These are phyloP conservation scores for Heritiera littoralis DNA, from an alignment of 345 rosid species.

Conservation along the genomic window DNA sequence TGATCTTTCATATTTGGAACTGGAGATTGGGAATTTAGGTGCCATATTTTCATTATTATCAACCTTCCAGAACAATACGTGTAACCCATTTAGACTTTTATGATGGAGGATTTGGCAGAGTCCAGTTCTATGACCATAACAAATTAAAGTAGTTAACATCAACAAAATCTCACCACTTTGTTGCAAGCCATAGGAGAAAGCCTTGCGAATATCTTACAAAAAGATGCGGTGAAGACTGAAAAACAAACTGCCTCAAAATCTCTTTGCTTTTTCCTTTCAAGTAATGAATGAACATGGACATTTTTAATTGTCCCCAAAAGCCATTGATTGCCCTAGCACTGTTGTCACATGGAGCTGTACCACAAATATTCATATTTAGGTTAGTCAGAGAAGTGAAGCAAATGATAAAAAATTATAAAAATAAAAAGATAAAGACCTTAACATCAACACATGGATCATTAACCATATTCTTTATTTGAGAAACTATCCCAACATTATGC, in stretches of 20 bases:
- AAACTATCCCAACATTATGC: constrained; percentile 55
- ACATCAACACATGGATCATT: constrained; percentile 91
- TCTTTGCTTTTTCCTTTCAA: constrained; percentile 18
- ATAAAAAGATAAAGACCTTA: constrained; percentile 51
- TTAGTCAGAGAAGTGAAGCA: constrained; percentile 8
- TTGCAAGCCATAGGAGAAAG: constrained; percentile 31
- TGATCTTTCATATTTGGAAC: not conserved
- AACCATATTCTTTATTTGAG: constrained; percentile 70
- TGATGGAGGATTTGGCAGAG: not conserved
- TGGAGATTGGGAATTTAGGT: not conserved
- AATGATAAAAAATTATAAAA: not conserved
- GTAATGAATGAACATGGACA: constrained; percentile 27
- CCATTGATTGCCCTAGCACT: constrained; percentile 51
- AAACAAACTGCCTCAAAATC: constrained; percentile 26
- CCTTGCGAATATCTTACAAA: constrained; percentile 30
- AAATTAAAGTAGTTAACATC: constrained; percentile 18
- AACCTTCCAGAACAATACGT: not conserved
- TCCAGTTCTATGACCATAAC: not conserved
- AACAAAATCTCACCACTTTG: constrained; percentile 29
- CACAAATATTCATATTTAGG: constrained; percentile 22
- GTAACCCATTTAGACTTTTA: not conserved
- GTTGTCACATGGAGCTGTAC: constrained; percentile 67
- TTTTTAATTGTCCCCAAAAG: constrained; percentile 44
- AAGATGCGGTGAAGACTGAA: constrained; percentile 25
- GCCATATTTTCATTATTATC: not conserved